Evolutionary conservation across 441 rosid species (phyloP), one percentile per base, ranked within the genome.

Genomic region (Erysimum cheiri): DNA sequence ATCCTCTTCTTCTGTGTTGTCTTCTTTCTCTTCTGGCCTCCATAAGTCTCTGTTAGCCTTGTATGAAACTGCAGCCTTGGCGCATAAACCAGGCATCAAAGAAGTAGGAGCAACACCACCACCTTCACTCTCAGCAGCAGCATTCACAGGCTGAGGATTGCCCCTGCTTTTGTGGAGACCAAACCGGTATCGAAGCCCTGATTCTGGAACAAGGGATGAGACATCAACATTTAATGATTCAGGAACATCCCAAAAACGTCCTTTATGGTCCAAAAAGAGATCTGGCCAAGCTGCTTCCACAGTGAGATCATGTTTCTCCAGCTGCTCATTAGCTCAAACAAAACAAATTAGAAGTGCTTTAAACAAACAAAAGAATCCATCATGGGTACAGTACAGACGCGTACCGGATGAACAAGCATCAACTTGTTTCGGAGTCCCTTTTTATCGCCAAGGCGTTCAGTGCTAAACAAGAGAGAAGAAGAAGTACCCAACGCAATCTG

Each of bases 241-340:
- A 10, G 98, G 97, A 71, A 90, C 96, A 65, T 93, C 92, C 98
- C 96, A 93, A 40, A 87, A 93, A 71, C 78, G 77, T 57, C 87
- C 91, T 64, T 86, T 84, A 49, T 80, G 85, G 60, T 88, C 93
- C 60, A 90, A 33, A 72, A 86, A 93, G 49, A 88, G 69, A 71
- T 88, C 94, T 24, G 98, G 97, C 93, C 89, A 87, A n/a, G 83
- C 91, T 80, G 92, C 96, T 81, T 90, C 97, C 78, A 93, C 74
- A 26, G 84, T 84, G 69, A 93, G 72, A 50, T 90, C 92, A 77
- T 93, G 92, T 47, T 80, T 35, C 71, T 86, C 85, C 76, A 88
- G 88, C 96, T 90, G 88, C 52, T 74, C 46, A 67, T 26, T n/a
- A 54, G 40, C 41, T 63, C 67, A 73, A 49, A 36, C 11, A 8